Evolutionary conservation across 225 moss, liverwort and hornwort species (phyloP).

Genomic region (Physcomitrium patens): DNA sequence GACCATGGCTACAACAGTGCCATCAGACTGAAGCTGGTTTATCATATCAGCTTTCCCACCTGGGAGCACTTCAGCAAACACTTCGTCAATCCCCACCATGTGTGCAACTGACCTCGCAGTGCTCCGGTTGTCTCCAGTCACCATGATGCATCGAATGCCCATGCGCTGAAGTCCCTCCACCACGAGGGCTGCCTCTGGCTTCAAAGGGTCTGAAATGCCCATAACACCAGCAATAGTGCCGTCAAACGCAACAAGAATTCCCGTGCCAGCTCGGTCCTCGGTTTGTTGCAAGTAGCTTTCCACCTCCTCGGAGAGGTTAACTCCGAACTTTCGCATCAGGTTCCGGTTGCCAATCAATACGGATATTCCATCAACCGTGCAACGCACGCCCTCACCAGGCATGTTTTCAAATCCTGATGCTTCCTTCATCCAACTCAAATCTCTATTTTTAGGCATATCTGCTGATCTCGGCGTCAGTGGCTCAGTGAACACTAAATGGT

Average conservation of each 20-base stretch:
- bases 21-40: slow-evolving; percentile 59
- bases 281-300: slow-evolving; percentile 63
- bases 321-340: slow-evolving; percentile 57
- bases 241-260: slow-evolving; percentile 72
- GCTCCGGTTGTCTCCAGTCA: slow-evolving; percentile 86
- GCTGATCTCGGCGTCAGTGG: slow-evolving; percentile 40
- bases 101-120: slow-evolving; percentile 79
- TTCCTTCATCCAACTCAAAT: slow-evolving; percentile 78
- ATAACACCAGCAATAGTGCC: slow-evolving; percentile 63
- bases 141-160: slow-evolving; percentile 83
- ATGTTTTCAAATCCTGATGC: slow-evolving; percentile 60
- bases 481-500: slow-evolving; percentile 68
- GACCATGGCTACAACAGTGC: slow-evolving; percentile 28
- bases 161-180: slow-evolving; percentile 77
- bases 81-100: slow-evolving; percentile 76
- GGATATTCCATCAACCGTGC: slow-evolving; percentile 50
- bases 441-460: slow-evolving; percentile 48
- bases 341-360: slow-evolving; percentile 83
- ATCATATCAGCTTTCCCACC: slow-evolving; percentile 76
- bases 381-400: slow-evolving; percentile 75
- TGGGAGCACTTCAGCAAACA: slow-evolving; percentile 81
- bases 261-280: slow-evolving; percentile 73
- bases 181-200: slow-evolving; percentile 83
- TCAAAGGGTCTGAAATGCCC: slow-evolving; percentile 83
- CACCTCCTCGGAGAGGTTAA: slow-evolving; percentile 51